These are phyloP conservation scores for Phaseolus lunatus DNA, from an alignment of 306 rosid genomes.

Conservation along the genomic window DNA sequence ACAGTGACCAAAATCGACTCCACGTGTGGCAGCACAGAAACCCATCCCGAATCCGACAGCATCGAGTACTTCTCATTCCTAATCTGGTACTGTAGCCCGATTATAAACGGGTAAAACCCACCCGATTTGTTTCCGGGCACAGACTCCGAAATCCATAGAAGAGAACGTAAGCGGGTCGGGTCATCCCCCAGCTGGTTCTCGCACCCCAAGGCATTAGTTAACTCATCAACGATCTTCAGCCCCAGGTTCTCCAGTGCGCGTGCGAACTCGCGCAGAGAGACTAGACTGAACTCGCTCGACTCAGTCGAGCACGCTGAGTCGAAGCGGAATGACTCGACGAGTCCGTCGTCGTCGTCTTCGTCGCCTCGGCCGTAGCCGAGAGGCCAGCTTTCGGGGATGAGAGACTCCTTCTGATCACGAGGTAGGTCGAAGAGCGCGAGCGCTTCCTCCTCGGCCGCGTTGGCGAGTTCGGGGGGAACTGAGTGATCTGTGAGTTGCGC, in stretches of 20 bases:
- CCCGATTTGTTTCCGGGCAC: constrained; percentile 43
- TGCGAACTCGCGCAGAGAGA: constrained; percentile 60
- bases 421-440: constrained; percentile 67
- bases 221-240: constrained; percentile 55
- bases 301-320: constrained; percentile 55
- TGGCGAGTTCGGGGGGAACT: constrained; percentile 61
- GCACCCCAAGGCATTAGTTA: constrained; percentile 56
- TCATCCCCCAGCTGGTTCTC: constrained; percentile 55
- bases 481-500: constrained; percentile 73
- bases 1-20: constrained; percentile 74
- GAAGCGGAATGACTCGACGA: constrained; percentile 69
- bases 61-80: constrained; percentile 60
- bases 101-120: constrained; percentile 75
- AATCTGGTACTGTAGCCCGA: constrained; percentile 79
- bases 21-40: constrained; percentile 65
- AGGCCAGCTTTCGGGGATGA: constrained; percentile 74
- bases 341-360: constrained; percentile 44
- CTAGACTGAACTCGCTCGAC: constrained; percentile 49
- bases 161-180: constrained; percentile 55
- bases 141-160: constrained; percentile 69
- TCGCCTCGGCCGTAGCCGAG: constrained; percentile 61
- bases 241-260: constrained; percentile 68
- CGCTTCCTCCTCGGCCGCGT: constrained; percentile 82
- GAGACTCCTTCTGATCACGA: constrained; percentile 51
- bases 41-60: constrained; percentile 85